Percentiles rank a stretch among this genome's conserved stretches.
Evolutionary conservation across 257 asterid species (phyloP).

Genomic region (Penstemon barbatus): DNA sequence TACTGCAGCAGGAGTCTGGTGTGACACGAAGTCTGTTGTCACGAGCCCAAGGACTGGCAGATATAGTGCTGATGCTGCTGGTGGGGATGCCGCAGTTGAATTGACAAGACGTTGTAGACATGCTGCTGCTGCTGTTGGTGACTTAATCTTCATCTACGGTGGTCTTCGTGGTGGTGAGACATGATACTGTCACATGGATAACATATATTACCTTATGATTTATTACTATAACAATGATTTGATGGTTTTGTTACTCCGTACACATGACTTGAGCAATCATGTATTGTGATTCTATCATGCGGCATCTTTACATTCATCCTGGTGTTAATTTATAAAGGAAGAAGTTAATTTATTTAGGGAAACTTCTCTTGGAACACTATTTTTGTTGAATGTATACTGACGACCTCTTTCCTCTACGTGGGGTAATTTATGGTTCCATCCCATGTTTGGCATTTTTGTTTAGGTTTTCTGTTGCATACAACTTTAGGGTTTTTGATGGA

Average conservation of each 20-base stretch:
- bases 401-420: neutral
- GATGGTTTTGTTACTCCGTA: neutral
- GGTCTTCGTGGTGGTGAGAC: conserved; percentile 99
- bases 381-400: neutral
- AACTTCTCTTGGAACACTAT: neutral
- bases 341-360: neutral
- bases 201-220: neutral
- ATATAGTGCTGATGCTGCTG: conserved; percentile 98
- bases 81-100: conserved; percentile 99
- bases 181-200: conserved; percentile 18
- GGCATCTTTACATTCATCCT: neutral
- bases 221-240: neutral
- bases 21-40: conserved; percentile 93
- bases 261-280: neutral
- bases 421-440: conserved; percentile 8
- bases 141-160: conserved; percentile 89
- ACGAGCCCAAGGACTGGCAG: conserved; percentile 96
- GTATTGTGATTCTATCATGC: neutral
- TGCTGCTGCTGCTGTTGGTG: conserved; percentile 99
- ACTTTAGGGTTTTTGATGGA: neutral
- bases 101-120: conserved; percentile 97
- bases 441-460: conserved; percentile 11
- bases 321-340: conserved; percentile 1
- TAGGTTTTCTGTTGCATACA: conserved; percentile 8
- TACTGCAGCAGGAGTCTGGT: conserved; percentile 99